Conservation (phyloP, 140 eudicot species). For the Bidens hawaiensis region DNA sequence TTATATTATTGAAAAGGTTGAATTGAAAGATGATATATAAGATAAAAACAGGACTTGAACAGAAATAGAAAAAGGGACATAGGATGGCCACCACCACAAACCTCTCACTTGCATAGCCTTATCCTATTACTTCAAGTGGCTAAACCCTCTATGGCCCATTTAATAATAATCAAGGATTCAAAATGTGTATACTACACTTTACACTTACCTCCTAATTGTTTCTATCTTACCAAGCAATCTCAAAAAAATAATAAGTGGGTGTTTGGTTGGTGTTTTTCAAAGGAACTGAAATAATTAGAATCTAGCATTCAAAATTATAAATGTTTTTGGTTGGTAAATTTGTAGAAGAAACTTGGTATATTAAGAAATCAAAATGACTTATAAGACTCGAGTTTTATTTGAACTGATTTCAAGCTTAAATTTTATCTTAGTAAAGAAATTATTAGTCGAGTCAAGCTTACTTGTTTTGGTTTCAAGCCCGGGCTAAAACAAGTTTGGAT, state of each 20-base stretch:
- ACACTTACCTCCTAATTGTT: not conserved
- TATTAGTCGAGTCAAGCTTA: no score
- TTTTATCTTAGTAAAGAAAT: no score
- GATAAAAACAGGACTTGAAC: not conserved
- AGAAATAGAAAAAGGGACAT: not conserved
- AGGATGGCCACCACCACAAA: conserved; percentile 11
- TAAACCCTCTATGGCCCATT: conserved; percentile 19
- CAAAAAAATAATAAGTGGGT: not conserved
- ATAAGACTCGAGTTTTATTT: no score
- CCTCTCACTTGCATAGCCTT: conserved; percentile 22
- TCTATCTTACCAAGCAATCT: not conserved
- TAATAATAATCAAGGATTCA: conserved; percentile 2
- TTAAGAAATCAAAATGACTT: no score
- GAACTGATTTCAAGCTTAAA: no score
- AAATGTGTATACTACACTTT: not conserved
- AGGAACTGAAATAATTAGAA: no score
- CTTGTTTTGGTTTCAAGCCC: no score
- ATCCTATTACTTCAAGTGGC: conserved; percentile 27
- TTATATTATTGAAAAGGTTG: not conserved
- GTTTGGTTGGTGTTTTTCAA: no score
- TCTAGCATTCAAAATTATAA: no score
- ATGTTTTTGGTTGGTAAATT: no score
- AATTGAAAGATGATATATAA: not conserved
- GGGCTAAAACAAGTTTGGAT: no score
- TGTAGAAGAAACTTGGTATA: no score